Conservation (phyloP, 129 eudicot species). For the Lactuca sativa region DNA sequence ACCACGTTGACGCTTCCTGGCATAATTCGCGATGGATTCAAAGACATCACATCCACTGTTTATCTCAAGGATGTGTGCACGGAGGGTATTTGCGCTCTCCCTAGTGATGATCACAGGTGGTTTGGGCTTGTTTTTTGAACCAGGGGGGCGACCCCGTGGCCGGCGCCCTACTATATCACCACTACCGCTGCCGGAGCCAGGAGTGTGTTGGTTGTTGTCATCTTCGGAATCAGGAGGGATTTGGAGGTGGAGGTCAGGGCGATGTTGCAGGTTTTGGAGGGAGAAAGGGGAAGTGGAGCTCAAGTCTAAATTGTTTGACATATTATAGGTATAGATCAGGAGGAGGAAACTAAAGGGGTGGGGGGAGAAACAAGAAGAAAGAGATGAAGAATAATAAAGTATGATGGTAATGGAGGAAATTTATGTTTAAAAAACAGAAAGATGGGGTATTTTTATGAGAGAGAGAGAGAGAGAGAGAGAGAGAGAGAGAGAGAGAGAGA, state of each 20-base stretch:
- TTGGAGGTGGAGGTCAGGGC: slow-evolving; percentile 72
- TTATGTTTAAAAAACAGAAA: slow-evolving; percentile 24
- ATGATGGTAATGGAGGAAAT: slow-evolving; percentile 43
- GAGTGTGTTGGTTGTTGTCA: slow-evolving; percentile 39
- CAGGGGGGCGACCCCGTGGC: slow-evolving; percentile 84
- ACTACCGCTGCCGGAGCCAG: slow-evolving; percentile 38
- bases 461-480: slow-evolving; percentile 19
- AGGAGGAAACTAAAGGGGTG: slow-evolving; percentile 35
- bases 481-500: slow-evolving; percentile 13
- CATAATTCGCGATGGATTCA: slow-evolving; percentile 64
- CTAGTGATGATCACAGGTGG: slow-evolving; percentile 81
- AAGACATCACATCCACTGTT: slow-evolving; percentile 70
- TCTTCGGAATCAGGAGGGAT: slow-evolving; percentile 53
- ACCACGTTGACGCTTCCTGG: slow-evolving; percentile 65
- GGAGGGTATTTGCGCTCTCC: slow-evolving; percentile 80
- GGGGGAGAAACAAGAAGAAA: slow-evolving; percentile 37
- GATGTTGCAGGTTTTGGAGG: slow-evolving; percentile 56
- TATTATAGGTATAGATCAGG: slow-evolving; percentile 27
- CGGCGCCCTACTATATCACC: slow-evolving; percentile 48
- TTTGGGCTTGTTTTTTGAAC: slow-evolving; percentile 82
- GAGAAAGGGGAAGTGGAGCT: slow-evolving; percentile 65
- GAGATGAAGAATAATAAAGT: slow-evolving; percentile 44
- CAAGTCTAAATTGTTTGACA: slow-evolving; percentile 75
- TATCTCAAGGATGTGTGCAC: slow-evolving; percentile 77
- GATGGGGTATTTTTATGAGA: slow-evolving; percentile 28